A percentile compares a stretch with the other conserved stretches of the same genome.
These are phyloP conservation scores for Dioscorea cayenensis DNA, from an alignment of 116 monocot species.

Conservation along the genomic window DNA sequence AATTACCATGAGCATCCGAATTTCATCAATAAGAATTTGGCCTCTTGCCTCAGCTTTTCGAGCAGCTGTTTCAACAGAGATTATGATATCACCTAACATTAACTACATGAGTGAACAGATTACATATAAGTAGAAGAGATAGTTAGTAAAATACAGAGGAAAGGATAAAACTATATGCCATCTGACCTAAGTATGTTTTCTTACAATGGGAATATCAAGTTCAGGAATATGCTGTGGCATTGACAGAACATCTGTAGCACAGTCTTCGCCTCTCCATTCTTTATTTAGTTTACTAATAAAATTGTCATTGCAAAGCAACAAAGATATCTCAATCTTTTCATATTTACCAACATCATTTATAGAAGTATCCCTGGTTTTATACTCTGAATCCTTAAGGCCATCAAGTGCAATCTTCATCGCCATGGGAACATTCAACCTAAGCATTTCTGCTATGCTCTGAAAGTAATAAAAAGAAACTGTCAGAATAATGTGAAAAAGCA, in stretches of 20 bases:
- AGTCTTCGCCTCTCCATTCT: conserved; percentile 82
- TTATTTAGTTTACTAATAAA: conserved; percentile 79
- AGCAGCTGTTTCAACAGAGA: conserved; percentile 94
- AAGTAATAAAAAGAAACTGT: background rate
- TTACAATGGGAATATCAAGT: conserved; percentile 81
- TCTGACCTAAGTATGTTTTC: conserved; percentile 9
- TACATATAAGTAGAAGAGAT: conserved; percentile 14
- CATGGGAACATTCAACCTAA: conserved; percentile 82
- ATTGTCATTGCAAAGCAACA: conserved; percentile 84
- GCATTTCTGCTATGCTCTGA: conserved; percentile 84
- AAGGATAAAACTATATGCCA: background rate
- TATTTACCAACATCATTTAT: conserved; percentile 62
- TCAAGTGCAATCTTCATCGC: conserved; percentile 95
- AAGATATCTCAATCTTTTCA: conserved; percentile 71
- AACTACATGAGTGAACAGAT: conserved; percentile 38
- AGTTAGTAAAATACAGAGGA: background rate
- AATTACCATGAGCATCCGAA: conserved; percentile 77
- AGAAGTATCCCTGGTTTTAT: conserved; percentile 64
- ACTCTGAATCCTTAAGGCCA: conserved; percentile 59
- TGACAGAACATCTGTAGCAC: conserved; percentile 66
- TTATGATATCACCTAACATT: conserved; percentile 82
- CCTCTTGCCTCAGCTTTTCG: conserved; percentile 89
- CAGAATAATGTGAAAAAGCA: background rate
- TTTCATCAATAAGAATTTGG: conserved; percentile 88
- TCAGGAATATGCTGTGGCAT: conserved; percentile 71